Evolutionary conservation across 2,329 filamentous ascomycete species (phyloP).

Genomic region (Sclerotinia minor): DNA sequence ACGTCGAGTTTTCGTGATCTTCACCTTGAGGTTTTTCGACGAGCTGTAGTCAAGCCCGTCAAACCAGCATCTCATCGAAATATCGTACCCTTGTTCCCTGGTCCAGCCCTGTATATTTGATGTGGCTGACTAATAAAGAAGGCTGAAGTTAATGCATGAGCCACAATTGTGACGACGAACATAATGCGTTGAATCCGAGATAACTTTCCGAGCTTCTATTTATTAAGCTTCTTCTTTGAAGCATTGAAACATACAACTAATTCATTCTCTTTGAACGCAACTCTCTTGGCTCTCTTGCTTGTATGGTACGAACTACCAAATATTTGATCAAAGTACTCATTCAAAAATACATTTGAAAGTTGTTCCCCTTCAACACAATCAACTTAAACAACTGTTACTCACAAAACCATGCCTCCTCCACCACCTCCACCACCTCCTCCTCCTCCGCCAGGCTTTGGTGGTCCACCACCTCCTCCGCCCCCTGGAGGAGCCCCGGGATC

Average conservation of each 20-base stretch:
- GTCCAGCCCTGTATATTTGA: background rate
- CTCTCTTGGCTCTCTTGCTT: background rate
- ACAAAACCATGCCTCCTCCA: slow-evolving; percentile 50
- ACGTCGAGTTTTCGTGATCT: slow-evolving; percentile 21
- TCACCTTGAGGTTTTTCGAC: slow-evolving; percentile 23
- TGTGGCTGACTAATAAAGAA: slow-evolving; percentile 24
- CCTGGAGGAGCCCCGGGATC: slow-evolving; percentile 56
- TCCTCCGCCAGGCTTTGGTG: slow-evolving; percentile 15
- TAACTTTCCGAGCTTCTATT: slow-evolving; percentile 22
- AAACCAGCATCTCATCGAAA: background rate
- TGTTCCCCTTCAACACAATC: background rate
- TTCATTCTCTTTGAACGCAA: background rate
- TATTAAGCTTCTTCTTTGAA: slow-evolving; percentile 17
- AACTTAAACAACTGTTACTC: slow-evolving; percentile 9
- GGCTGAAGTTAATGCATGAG: slow-evolving; percentile 26
- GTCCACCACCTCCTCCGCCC: slow-evolving; percentile 44
- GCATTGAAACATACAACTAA: background rate
- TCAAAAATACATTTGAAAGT: background rate
- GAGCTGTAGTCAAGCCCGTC: slow-evolving; percentile 1
- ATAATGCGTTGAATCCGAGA: slow-evolving; percentile 17
- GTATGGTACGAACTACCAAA: background rate
- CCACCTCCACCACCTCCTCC: slow-evolving; percentile 67
- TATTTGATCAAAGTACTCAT: background rate
- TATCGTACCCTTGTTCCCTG: background rate
- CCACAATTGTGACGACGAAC: slow-evolving; percentile 29